Percentiles rank a stretch among this genome's conserved stretches.
phyloP scores from a whole-genome alignment of 768 basidiomycete species.

The Gelatoporia subvermispora region DNA sequence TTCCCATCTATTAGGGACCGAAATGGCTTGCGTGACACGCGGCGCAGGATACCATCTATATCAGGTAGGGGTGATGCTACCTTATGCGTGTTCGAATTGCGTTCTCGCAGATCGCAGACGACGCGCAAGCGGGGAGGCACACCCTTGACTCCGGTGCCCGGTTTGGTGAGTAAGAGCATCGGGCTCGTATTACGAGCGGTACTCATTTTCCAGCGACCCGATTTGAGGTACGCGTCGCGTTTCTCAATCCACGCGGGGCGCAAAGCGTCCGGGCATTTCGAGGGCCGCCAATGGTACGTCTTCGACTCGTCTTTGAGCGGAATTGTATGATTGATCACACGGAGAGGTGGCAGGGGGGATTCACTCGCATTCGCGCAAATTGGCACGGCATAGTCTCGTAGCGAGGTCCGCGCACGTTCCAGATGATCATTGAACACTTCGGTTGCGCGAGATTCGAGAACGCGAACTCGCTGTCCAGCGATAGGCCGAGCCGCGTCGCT shows the following conservation, averaged over 20 bases:
- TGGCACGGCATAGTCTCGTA: conserved; percentile 13
- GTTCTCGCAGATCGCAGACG: conserved; percentile 11
- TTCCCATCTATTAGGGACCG: conserved; percentile 21
- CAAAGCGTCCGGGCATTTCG: conserved; percentile 20
- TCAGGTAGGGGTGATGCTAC: conserved; percentile 22
- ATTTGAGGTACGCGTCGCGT: conserved; percentile 14
- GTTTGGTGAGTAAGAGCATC: conserved; percentile 30
- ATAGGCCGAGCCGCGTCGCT: conserved; percentile 7
- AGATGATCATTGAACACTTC: conserved; percentile 7
- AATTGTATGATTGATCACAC: conserved; percentile 33
- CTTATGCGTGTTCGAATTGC: conserved; percentile 22
- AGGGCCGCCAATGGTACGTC: conserved; percentile 30
- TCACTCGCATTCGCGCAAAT: conserved; percentile 14
- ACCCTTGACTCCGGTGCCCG: conserved; percentile 4
- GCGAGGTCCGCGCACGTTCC: conserved; percentile 9
- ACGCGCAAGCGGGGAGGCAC: conserved; percentile 6
- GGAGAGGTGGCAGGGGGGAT: conserved; percentile 20
- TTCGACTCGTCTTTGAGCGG: conserved; percentile 27
- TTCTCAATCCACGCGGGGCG: conserved; percentile 15
- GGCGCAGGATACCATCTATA: conserved; percentile 17
- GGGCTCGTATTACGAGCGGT: conserved; percentile 26
- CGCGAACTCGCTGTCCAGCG: conserved; percentile 6
- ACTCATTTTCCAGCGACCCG: conserved; percentile 27
- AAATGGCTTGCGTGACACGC: conserved; percentile 9
- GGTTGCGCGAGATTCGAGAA: conserved; percentile 11